phyloP scores from a whole-genome alignment of 371 early-diverging fungal genomes.

The Scutellospora calospora region DNA sequence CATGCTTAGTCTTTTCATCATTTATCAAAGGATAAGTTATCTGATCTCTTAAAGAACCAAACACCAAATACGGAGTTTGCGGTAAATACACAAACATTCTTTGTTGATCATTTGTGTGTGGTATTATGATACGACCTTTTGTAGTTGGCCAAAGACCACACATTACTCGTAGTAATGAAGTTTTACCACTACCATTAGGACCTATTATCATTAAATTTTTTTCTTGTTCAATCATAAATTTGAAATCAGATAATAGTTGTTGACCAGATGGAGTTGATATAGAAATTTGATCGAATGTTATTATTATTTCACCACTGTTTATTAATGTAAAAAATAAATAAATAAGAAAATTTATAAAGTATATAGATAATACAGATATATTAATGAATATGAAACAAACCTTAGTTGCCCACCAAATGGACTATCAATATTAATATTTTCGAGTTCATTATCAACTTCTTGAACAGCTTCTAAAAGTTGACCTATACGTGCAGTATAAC shows the following conservation, averaged over 20 bases:
- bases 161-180: conserved; percentile 76
- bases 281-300: conserved; percentile 54
- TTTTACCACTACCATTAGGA: conserved; percentile 75
- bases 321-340: not conserved
- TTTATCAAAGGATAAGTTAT: conserved; percentile 59
- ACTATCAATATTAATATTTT: conserved; percentile 23
- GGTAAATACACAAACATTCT: conserved; percentile 72
- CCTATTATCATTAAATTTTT: conserved; percentile 74
- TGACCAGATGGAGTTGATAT: conserved; percentile 52
- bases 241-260: conserved; percentile 58
- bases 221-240: conserved; percentile 58
- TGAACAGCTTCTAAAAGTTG: conserved; percentile 80
- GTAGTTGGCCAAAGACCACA: conserved; percentile 76
- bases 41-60: conserved; percentile 79
- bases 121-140: conserved; percentile 55
- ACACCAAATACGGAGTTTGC: conserved; percentile 71
- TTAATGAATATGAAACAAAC: not conserved
- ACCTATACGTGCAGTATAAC: conserved; percentile 88
- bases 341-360: not conserved
- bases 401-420: not conserved
- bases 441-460: conserved; percentile 20
- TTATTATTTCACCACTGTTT: conserved; percentile 12
- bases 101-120: conserved; percentile 42
- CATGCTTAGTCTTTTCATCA: not conserved
- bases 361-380: not conserved